Evolutionary conservation across 352 stramenopile species (phyloP).

Genomic region (Pythium phragmiticola): DNA sequence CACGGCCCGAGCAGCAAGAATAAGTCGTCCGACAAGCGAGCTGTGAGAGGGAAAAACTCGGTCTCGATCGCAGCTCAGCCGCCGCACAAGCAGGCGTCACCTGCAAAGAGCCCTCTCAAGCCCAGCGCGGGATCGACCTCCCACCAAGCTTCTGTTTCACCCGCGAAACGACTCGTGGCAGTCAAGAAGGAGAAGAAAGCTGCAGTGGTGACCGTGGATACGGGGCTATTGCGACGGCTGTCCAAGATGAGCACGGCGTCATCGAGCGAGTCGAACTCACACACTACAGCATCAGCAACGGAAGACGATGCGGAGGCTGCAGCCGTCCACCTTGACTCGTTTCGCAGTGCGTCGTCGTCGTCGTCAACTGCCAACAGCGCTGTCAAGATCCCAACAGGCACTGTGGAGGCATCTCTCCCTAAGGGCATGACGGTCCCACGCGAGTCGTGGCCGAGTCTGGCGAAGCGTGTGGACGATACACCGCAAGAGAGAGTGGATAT

Average conservation of each 20-base stretch:
- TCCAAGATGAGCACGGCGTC: slow-evolving; percentile 22
- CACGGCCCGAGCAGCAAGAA: background rate
- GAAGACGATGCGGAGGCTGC: background rate
- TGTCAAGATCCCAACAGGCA: background rate
- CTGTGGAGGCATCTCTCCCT: background rate
- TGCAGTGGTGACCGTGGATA: background rate
- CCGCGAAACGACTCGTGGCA: background rate
- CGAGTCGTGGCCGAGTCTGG: background rate
- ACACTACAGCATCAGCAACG: background rate
- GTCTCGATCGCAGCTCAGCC: background rate
- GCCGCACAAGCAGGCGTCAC: background rate
- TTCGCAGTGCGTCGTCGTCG: slow-evolving; percentile 15
- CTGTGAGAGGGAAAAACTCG: background rate
- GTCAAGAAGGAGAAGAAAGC: slow-evolving; percentile 15
- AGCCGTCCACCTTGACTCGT: slow-evolving; percentile 10
- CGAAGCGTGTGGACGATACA: background rate
- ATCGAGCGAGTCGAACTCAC: slow-evolving; percentile 8
- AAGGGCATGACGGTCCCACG: background rate
- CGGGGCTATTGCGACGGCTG: background rate
- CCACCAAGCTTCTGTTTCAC: background rate
- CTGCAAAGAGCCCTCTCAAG: background rate
- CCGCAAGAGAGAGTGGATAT: background rate
- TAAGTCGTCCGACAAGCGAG: background rate
- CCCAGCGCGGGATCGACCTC: background rate
- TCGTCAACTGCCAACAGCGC: slow-evolving; percentile 1